Conservation (phyloP, 768 basidiomycete species). For the Naganishia vishniacii region DNA sequence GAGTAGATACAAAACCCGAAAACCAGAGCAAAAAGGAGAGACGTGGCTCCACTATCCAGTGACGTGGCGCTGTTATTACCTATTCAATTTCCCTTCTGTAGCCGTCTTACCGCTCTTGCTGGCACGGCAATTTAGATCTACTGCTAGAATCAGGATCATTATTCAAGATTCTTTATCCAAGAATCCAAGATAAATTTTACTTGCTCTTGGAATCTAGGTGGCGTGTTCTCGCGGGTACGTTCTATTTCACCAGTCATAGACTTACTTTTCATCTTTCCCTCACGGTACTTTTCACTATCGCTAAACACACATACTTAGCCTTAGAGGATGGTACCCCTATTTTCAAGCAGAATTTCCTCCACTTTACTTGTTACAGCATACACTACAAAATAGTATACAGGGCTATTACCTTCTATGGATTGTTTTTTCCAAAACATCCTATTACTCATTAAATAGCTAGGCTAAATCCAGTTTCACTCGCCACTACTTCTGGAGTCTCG, state of each 20-base stretch:
- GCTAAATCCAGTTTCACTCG: conserved; percentile 11
- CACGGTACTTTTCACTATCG: background rate
- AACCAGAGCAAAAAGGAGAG: too few species aligned
- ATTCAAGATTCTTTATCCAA: conserved; percentile 19
- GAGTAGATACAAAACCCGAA: too few species aligned
- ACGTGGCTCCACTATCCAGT: too few species aligned
- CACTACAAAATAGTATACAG: conserved; percentile 26
- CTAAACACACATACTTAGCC: conserved; percentile 17
- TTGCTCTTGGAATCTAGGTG: conserved; percentile 21
- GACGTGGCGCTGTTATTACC: too few species aligned
- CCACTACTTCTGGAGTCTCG: too few species aligned
- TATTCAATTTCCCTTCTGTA: too few species aligned
- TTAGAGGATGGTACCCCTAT: conserved; percentile 7
- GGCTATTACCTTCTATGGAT: conserved; percentile 11
- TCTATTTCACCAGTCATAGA: conserved; percentile 34
- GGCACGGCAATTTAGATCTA: conserved; percentile 22
- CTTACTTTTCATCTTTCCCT: conserved; percentile 27
- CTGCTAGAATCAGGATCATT: conserved; percentile 18
- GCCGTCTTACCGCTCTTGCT: conserved; percentile 20
- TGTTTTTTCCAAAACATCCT: conserved; percentile 4
- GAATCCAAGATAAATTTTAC: conserved; percentile 18
- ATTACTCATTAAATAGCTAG: conserved; percentile 3
- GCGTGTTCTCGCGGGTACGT: conserved; percentile 14
- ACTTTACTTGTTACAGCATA: conserved; percentile 32
- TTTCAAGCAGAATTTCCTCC: conserved; percentile 23